Percentiles rank a stretch among this genome's conserved stretches.
These are phyloP conservation scores for Ceriops tagal DNA, from an alignment of 345 rosid genomes.

Conservation along the genomic window DNA sequence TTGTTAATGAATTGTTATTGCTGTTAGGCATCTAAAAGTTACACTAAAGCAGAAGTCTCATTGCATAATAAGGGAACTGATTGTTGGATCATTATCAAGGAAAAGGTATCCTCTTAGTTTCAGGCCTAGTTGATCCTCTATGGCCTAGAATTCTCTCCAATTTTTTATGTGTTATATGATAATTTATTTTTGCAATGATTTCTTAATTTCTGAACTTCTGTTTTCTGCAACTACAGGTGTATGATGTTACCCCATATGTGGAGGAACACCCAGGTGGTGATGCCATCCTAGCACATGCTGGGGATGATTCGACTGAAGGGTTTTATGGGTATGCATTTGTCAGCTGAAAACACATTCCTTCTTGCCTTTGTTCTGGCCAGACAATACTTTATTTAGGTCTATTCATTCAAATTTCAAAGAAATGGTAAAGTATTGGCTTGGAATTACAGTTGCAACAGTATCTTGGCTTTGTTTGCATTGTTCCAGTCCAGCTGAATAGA, in stretches of 20 bases:
- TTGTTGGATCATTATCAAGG: conserved; percentile 89
- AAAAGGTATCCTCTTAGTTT: conserved; percentile 42
- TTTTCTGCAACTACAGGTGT: conserved; percentile 41
- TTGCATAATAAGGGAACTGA: conserved; percentile 71
- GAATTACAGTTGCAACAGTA: neutral
- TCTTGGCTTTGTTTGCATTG: neutral
- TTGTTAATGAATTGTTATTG: neutral
- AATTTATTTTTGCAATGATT: no score
- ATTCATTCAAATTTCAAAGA: no score
- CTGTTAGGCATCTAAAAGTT: conserved; percentile 16
- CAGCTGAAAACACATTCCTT: neutral
- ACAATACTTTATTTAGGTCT: no score
- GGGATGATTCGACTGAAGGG: conserved; percentile 90
- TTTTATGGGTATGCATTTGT: conserved; percentile 63
- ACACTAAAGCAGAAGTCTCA: conserved; percentile 49
- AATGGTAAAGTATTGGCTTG: no score
- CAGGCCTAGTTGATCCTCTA: neutral
- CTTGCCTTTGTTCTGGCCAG: no score
- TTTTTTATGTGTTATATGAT: neutral
- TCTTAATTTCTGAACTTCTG: neutral
- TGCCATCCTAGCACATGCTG: conserved; percentile 82
- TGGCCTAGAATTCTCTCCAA: neutral
- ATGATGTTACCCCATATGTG: conserved; percentile 85
- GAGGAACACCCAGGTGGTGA: conserved; percentile 99
- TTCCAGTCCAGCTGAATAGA: neutral